Base-by-base conservation (phyloP, 2,329 filamentous ascomycete genomes). In the Beauveria medogensis region DNA sequence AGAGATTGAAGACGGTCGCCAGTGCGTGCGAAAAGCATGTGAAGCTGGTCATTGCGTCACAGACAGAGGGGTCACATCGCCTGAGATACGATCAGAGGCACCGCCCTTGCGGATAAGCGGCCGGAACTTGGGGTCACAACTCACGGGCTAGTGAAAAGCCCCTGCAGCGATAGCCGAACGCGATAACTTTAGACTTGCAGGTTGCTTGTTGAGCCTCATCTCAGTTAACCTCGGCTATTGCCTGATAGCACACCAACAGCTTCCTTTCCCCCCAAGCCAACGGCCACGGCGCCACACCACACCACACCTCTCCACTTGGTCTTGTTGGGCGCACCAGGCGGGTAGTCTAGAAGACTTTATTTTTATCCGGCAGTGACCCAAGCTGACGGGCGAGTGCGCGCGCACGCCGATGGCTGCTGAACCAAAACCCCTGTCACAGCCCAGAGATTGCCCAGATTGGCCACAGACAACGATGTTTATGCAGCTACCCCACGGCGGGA, bases 91-190 rank as follows among this genome's bases (percentile, higher is more conserved):
- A 55, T 55, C 48, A 30, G 12, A 37, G 34, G 34, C 34, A 37
- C 34, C 34, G 34, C 52, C 52, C 26, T 9, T 50, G 55, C 55
- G 55, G 55, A 58, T 58, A 43, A 24, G 22, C 46, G 44, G 55
- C 55, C 28, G 55, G 20, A 8, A 37, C 34, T 37, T 37, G 34
- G 34, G 41, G 41, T 20, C 41, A 43, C 41, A 43, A 43, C 41
- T 8, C 24, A 52, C 34, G 18, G 18, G 55, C 55, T 43, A 41
- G 22, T 30, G 28, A 12, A 34, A 47, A 47, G 26, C 9, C 46
- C 46, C 34, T 43, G 46, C 34, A 34, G 55, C 46, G 55, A 58
- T 58, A 58, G 55, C 55, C 55, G 55, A 58, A 58, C 46, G n/a
- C 55, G 46, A 58, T 58, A 20, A 12, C 34, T 34, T 5, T 40